Base-by-base conservation (phyloP, 371 early-diverging fungal genomes). In the Lichtheimia ornata region DNA sequence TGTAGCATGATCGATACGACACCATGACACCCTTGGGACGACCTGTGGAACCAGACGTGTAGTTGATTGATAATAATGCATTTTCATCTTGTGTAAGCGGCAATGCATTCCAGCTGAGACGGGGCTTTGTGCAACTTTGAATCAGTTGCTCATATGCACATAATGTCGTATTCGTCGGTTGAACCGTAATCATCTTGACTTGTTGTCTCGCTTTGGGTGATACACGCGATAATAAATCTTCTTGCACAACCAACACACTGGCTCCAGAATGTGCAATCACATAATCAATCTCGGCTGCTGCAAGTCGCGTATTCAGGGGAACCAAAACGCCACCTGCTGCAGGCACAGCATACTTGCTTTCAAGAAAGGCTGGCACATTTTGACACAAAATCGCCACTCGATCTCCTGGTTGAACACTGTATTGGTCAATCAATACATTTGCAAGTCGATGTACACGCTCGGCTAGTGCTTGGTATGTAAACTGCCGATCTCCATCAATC, bases 31-130 rank as follows among this genome's bases (percentile, higher is more conserved):
- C 87, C 56, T 89, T 89, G 13, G 88, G 89, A 14, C 77, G 73
- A 11, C 88, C 88, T 0, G 89, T 89, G 0, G 86, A 84, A 11
- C 89, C 89, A 11, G 84, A 84, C 0, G 87, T 88, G 54, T 85
- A 86, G 55, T 84, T 85, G 24, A 88, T 76, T 0, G 87, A 80
- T 30, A 88, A 71, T 0, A 69, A 58, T 0, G 79, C 84, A 30
- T 77, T 73, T 65, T 89, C 90, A 41, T 82, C 73, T 35, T 70
- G 59, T 0, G 74, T 57, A 18, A 79, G 73, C 11, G 81, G 81
- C 40, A 87, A 62, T 6, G 83, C 81, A 17, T 74, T 66, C 85
- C 85, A 87, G 1, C 51, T 17, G 13, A 73, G 65, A 0, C 43
- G 58, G 4, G 50, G 45, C 1, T 35, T 50, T 4, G 72, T 69